Evolutionary conservation across 2,329 filamentous ascomycete genomes (phyloP), one percentile per base, ranked within the genome.

Genomic region (Talaromyces sp.): DNA sequence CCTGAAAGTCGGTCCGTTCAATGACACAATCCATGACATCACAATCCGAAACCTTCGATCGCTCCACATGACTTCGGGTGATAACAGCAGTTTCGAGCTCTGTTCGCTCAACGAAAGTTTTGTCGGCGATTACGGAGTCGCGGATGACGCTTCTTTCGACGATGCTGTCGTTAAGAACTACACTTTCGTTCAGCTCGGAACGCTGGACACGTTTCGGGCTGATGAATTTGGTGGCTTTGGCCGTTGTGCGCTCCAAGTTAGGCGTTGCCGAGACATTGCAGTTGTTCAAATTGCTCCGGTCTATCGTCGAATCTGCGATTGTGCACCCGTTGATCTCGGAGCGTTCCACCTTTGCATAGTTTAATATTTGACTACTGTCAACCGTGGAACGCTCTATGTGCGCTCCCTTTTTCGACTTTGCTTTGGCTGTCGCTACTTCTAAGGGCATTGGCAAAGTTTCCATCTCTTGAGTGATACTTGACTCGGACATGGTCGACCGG

Each of bases 21-120:
- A 68, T 66, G 3, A 62, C 23, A 52, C 67, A 68, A 35, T 67
- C 60, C 40, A 59, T 63, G 28, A 67, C 56, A 48, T 68, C 65
- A 57, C 67, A 68, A 42, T 67, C 54, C 21, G n/a, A 56, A 31
- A 68, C 40, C 12, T 48, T 54, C 2, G 63, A 59, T 21, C 58
- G 39, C 23, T 67, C 62, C 4, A 67, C 40, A 18, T 35, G 46
- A 52, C 66, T 67, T 18, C 58, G 62, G 6, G 56, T 54, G 40
- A 67, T 54, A 2, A 25, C 52, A 7, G 64, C 60, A 25, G 48
- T 42, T 3, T 63, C 52, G 40, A 64, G 8, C 21, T 60, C 46
- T 9, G 59, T 58, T 11, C 63, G 63, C 18, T 66, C 60, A 55
- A 61, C 35, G 16, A 7, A n/a, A 11, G 56, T 37, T 6, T 61